A percentile compares a stretch with the other conserved stretches of the same genome.
phyloP scores from a whole-genome alignment of 2,329 filamentous ascomycete genomes.

The Talaromyces rugulosus region DNA sequence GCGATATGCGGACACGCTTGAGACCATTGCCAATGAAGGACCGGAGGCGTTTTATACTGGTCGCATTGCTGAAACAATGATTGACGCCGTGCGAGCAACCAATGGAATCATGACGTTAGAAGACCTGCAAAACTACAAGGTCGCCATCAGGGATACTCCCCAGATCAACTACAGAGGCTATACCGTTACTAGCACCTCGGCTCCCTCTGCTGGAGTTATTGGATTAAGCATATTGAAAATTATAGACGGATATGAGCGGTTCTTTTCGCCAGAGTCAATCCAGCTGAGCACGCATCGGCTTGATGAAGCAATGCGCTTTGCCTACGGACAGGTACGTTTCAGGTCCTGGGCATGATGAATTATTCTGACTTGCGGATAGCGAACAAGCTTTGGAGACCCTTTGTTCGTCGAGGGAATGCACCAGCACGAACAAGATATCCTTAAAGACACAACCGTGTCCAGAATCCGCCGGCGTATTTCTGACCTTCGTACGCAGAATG shows the following conservation, averaged over 20 bases:
- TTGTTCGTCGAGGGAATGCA: constrained; percentile 62
- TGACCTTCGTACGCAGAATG: constrained; percentile 66
- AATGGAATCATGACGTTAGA: constrained; percentile 84
- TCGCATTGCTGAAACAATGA: constrained; percentile 67
- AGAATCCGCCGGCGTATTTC: constrained; percentile 64
- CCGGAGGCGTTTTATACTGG: constrained; percentile 71
- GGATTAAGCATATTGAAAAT: constrained; percentile 74
- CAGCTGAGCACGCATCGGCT: constrained; percentile 76
- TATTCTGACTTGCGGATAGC: constrained; percentile 36
- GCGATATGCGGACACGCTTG: constrained; percentile 74
- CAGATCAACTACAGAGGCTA: constrained; percentile 65
- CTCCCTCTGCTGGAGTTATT: constrained; percentile 75
- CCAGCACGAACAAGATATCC: constrained; percentile 63
- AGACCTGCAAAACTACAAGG: constrained; percentile 70
- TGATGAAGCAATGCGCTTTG: constrained; percentile 85
- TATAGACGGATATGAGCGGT: constrained; percentile 68
- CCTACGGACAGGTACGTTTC: constrained; percentile 58
- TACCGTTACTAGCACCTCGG: constrained; percentile 60
- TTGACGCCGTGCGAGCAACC: constrained; percentile 60
- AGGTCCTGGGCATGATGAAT: background rate
- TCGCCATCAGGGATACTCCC: constrained; percentile 61
- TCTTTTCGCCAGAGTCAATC: constrained; percentile 53
- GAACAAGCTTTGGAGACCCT: constrained; percentile 79
- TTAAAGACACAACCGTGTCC: constrained; percentile 57
- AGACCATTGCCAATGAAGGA: constrained; percentile 70